phyloP scores from a whole-genome alignment of 1,139 yeast genomes.

The Kodamaea derodonti region DNA sequence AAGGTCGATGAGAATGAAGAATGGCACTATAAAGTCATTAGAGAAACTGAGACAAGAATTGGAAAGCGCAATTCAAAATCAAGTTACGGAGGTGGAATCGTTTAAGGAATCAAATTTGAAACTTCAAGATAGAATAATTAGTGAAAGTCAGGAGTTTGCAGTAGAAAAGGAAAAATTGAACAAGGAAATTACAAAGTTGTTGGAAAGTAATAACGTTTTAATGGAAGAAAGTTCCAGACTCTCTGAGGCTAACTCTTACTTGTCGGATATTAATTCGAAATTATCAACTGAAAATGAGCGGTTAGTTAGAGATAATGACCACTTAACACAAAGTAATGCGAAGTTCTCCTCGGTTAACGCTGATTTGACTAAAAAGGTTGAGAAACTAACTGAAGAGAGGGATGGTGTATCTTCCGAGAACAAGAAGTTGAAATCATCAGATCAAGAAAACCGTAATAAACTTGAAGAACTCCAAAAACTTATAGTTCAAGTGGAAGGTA shows the following conservation, averaged over 20 bases:
- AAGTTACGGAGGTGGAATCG: conserved; percentile 17
- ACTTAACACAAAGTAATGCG: background rate
- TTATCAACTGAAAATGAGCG: background rate
- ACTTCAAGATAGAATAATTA: background rate
- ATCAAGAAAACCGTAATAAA: background rate
- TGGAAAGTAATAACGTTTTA: no score
- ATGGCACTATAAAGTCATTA: conserved; percentile 10
- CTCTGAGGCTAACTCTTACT: no score
- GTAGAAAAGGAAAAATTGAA: no score
- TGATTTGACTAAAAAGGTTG: background rate
- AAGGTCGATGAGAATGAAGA: conserved; percentile 24
- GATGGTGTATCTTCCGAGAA: background rate
- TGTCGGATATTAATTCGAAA: background rate
- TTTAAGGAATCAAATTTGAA: conserved; percentile 17
- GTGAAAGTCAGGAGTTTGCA: background rate
- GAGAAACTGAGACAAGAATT: conserved; percentile 9
- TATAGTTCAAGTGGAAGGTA: background rate
- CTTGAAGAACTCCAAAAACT: background rate
- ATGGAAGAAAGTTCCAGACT: no score
- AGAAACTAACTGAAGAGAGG: background rate
- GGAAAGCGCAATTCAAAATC: conserved; percentile 3
- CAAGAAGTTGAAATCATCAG: background rate
- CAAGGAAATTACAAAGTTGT: no score
- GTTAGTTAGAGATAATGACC: background rate
- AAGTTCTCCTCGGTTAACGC: background rate